Evolutionary conservation across 371 early-diverging fungal genomes (phyloP).

Genomic region (Umbelopsis sp.): DNA sequence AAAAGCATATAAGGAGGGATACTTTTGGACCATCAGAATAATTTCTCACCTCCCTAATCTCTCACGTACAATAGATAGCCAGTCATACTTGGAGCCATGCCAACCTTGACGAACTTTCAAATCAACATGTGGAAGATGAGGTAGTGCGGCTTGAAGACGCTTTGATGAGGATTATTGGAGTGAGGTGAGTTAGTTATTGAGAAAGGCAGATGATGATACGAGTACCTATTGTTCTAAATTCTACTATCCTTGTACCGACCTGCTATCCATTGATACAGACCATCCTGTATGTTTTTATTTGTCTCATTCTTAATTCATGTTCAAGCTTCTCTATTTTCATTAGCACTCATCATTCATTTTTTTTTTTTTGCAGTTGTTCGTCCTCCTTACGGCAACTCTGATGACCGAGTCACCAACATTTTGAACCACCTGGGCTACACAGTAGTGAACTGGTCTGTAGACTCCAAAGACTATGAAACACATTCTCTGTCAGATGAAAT

Average conservation of each 20-base stretch:
- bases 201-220: neutral
- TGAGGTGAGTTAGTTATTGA: neutral
- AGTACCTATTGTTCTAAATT: neutral
- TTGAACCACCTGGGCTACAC: slow-evolving; percentile 26
- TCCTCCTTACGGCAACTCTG: neutral
- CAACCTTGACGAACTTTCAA: slow-evolving; percentile 28
- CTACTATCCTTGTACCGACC: neutral
- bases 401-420: neutral
- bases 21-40: neutral
- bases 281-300: neutral
- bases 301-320: too few relatives aligned
- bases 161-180: slow-evolving; percentile 14
- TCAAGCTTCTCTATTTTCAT: neutral
- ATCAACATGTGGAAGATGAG: slow-evolving; percentile 27
- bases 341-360: neutral
- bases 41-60: neutral
- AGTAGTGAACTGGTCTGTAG: slow-evolving; percentile 41
- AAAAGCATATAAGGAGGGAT: neutral
- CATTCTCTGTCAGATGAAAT: slow-evolving; percentile 5
- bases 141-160: slow-evolving; percentile 32
- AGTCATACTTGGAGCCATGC: slow-evolving; percentile 63
- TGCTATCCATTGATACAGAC: neutral
- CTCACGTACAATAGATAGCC: slow-evolving; percentile 35
- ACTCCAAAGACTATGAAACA: slow-evolving; percentile 32
- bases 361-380: slow-evolving; percentile 37